phyloP scores from a whole-genome alignment of 495 filamentous ascomycete species.

The Lasiosphaeria miniovina region DNA sequence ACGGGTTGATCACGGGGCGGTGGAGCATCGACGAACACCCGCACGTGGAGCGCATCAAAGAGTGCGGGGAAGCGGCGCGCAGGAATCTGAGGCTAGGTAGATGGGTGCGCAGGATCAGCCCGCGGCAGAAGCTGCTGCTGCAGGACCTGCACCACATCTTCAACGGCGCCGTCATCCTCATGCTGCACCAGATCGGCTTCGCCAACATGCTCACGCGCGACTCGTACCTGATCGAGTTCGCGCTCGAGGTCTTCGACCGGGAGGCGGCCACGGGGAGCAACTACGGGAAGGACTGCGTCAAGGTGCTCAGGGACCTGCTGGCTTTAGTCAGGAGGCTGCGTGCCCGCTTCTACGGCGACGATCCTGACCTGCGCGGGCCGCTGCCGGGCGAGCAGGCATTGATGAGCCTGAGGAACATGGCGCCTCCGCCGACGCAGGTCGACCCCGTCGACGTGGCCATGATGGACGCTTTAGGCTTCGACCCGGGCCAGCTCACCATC shows the following conservation, averaged over 20 bases:
- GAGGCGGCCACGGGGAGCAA: conserved; percentile 25
- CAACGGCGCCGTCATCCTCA: conserved; percentile 42
- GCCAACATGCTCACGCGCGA: conserved; percentile 26
- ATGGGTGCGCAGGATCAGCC: conserved; percentile 24
- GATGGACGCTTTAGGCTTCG: too few species aligned
- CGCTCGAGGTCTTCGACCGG: conserved; percentile 26
- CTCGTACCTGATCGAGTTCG: conserved; percentile 25
- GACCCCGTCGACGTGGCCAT: not conserved
- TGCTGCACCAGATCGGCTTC: conserved; percentile 36
- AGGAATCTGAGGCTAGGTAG: conserved; percentile 33
- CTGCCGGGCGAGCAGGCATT: conserved; percentile 14
- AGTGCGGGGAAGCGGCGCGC: conserved; percentile 34
- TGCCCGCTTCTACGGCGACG: conserved; percentile 16
- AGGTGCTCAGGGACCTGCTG: conserved; percentile 25
- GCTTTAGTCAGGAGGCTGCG: conserved; percentile 23
- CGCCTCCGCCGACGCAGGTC: not conserved
- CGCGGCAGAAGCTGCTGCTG: conserved; percentile 27
- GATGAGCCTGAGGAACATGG: not conserved
- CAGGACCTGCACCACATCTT: conserved; percentile 43
- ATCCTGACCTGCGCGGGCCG: not conserved
- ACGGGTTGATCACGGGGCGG: conserved; percentile 16
- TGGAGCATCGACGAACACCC: conserved; percentile 23
- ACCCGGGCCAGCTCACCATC: too few species aligned
- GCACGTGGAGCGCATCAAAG: conserved; percentile 17
- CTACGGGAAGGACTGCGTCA: conserved; percentile 28